Evolutionary conservation across 148 eudicot genomes (phyloP), one percentile per base, ranked within the genome.

Genomic region (Silene uniflora): DNA sequence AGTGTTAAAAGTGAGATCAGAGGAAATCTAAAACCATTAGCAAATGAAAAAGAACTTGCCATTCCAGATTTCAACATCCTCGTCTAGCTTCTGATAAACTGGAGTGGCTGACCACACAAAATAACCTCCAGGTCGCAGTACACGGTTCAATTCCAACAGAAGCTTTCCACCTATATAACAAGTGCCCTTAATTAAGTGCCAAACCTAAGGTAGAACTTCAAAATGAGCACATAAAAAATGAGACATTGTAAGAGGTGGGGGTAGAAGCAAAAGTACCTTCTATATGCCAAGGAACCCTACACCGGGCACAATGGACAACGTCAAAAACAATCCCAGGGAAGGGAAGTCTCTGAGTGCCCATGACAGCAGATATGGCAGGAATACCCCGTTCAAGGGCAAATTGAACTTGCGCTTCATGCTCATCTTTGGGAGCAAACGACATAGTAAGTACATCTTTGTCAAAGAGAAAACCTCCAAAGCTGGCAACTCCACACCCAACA

Each of bases 351-450:
- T 81, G 84, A 24, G 98, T 91, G 46, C 97, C 98, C 98, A 93
- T 93, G 73, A 91, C 98, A 84, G 97, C 97, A 72, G 93, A 93
- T 82, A 93, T 81, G 61, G 88, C 98, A 75, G 98, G 93, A 68
- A 93, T 93, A 71, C 98, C 98, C 59, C 97, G 85, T 75, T 88
- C 89, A 76, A 88, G 91, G 73, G 91, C 91, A 81, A 86, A 88
- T 32, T 88, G 89, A 35, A 88, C 90, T 81, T 93, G 97, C 59
- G 97, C 98, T 85, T 93, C 98, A 71, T 93, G 98, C 71, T 91
- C 93, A 81, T 93, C 98, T 84, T 93, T 93, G 22, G 98, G 98
- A 59, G 98, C 97, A 49, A 93, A 72, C 44, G 98, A 93, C 97
- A 93, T 91, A 67, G 88, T 83, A 23, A 85, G 69, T 42, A 85